phyloP scores from a whole-genome alignment of 2,329 filamentous ascomycete genomes.

The Ophiostoma sp. region DNA sequence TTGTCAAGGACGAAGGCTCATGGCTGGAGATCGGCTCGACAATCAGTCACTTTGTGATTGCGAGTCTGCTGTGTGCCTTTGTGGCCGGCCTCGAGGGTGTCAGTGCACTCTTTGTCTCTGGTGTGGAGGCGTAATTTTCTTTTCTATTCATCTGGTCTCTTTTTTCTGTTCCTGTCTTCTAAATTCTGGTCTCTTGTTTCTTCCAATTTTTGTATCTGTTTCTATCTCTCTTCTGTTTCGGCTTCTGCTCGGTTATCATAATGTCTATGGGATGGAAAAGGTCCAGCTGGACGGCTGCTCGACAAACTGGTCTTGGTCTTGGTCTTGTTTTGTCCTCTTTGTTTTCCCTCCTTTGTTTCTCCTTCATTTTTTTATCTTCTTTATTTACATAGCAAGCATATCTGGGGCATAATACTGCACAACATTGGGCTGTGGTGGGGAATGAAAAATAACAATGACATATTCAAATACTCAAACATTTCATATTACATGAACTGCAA shows the following conservation, averaged over 20 bases:
- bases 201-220: not conserved
- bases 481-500: not conserved
- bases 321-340: not conserved
- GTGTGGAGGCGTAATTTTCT: conserved; percentile 33
- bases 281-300: not conserved
- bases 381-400: not conserved
- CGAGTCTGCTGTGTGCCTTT: conserved; percentile 82
- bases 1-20: conserved; percentile 90
- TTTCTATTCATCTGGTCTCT: not conserved
- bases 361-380: not conserved
- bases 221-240: not conserved
- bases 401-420: not conserved
- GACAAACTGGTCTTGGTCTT: not conserved
- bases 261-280: conserved; percentile 10
- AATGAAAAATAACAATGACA: not conserved
- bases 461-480: not conserved
- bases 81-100: conserved; percentile 81
- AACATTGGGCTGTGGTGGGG: not conserved
- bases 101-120: conserved; percentile 75
- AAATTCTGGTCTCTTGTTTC: not conserved
- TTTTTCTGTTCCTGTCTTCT: not conserved
- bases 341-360: not conserved
- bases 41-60: conserved; percentile 93
- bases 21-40: conserved; percentile 98
- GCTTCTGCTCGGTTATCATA: not conserved